Evolutionary conservation across 1,284 basidiomycete genomes (phyloP).

Genomic region (Phellopilus nigrolimitatus): DNA sequence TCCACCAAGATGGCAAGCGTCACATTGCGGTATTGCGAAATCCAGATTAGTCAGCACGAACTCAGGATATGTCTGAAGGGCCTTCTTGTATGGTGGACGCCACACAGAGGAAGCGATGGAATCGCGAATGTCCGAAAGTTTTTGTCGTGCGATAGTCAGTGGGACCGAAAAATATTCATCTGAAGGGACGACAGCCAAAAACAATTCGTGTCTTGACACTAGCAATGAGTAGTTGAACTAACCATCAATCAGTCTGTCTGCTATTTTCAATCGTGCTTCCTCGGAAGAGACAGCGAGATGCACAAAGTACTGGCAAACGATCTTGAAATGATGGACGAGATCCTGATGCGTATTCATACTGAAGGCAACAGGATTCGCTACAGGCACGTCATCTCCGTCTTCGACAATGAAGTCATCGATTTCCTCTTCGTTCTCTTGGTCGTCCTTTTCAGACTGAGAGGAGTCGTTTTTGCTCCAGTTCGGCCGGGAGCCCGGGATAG

Average conservation of each 20-base stretch:
- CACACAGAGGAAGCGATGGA: constrained; percentile 78
- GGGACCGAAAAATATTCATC: constrained; percentile 73
- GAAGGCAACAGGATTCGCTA: constrained; percentile 60
- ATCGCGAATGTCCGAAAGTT: constrained; percentile 62
- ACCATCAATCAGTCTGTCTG: constrained; percentile 35
- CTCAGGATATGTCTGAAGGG: constrained; percentile 61
- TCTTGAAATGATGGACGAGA: constrained; percentile 73
- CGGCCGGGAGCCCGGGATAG: constrained; percentile 28
- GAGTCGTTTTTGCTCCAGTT: constrained; percentile 19
- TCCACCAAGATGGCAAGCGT: constrained; percentile 74
- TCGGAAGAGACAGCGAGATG: constrained; percentile 63
- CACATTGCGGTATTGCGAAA: constrained; percentile 59
- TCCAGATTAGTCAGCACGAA: constrained; percentile 50
- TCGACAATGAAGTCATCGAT: constrained; percentile 68
- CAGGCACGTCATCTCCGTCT: constrained; percentile 46
- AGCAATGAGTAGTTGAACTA: constrained; percentile 18
- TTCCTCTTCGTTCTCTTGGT: constrained; percentile 33
- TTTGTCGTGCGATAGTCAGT: constrained; percentile 55
- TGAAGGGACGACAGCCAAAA: constrained; percentile 16
- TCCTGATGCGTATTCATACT: constrained; percentile 75
- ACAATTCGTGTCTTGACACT: constrained; percentile 13
- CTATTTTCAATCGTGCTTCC: constrained; percentile 1
- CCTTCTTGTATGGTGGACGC: constrained; percentile 61
- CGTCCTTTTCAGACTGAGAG: constrained; percentile 21
- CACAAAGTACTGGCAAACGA: constrained; percentile 81